A percentile compares a stretch with the other conserved stretches of the same genome.
Evolutionary conservation across 805 yeast genomes (phyloP).

Genomic region (Myxozyma lipomycoides): DNA sequence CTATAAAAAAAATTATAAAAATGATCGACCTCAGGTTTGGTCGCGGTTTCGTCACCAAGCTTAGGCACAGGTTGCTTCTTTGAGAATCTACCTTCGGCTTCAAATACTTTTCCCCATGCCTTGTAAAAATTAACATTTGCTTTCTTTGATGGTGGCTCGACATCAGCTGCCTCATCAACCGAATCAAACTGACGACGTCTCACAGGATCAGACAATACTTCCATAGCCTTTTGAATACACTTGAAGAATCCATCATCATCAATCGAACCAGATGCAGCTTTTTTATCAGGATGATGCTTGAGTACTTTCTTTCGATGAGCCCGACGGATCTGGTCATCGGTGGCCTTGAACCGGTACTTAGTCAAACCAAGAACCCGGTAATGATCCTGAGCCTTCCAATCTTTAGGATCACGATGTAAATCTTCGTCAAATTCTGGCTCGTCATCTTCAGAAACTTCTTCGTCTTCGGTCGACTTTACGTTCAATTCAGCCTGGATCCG

Average conservation of each 20-base stretch:
- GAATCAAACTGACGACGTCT: slow-evolving; percentile 95
- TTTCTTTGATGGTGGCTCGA: slow-evolving; percentile 66
- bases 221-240: slow-evolving; percentile 95
- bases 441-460: slow-evolving; percentile 52
- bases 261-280: slow-evolving; percentile 82
- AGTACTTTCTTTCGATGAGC: slow-evolving; percentile 94
- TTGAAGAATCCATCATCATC: slow-evolving; percentile 92
- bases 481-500: slow-evolving; percentile 86
- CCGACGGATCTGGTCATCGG: slow-evolving; percentile 86
- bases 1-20: slow-evolving; percentile 91
- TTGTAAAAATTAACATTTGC: slow-evolving; percentile 76
- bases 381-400: slow-evolving; percentile 95
- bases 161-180: slow-evolving; percentile 85
- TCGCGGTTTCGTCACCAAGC: slow-evolving; percentile 63
- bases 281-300: slow-evolving; percentile 97
- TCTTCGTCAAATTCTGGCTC: slow-evolving; percentile 70
- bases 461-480: slow-evolving; percentile 65
- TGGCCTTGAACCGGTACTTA: slow-evolving; percentile 85
- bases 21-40: slow-evolving; percentile 72
- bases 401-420: slow-evolving; percentile 90
- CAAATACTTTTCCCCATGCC: slow-evolving; percentile 91
- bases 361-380: slow-evolving; percentile 94
- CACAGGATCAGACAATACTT: slow-evolving; percentile 75
- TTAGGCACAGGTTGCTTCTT: slow-evolving; percentile 83
- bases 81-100: slow-evolving; percentile 85